Evolutionary conservation across 371 early-diverging fungal species (phyloP).

Genomic region (Apophysomyces variabilis): DNA sequence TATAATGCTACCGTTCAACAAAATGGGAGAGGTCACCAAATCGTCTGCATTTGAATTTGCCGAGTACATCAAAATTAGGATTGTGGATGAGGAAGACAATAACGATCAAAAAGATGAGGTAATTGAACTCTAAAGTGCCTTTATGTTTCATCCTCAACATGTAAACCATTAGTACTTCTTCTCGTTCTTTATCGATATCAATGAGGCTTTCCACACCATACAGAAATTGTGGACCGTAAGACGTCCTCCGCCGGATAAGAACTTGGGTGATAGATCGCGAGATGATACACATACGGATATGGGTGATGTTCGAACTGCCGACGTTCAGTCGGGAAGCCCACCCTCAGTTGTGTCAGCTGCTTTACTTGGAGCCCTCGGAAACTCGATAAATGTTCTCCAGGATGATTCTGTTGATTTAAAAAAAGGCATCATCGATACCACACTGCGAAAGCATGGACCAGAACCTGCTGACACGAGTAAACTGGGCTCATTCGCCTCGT

Average conservation of each 20-base stretch:
- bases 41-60: conserved; percentile 58
- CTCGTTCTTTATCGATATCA: conserved; percentile 61
- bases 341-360: conserved; percentile 22
- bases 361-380: conserved; percentile 16
- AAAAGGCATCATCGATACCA: neutral
- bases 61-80: conserved; percentile 57
- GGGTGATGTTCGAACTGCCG: conserved; percentile 9
- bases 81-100: conserved; percentile 49
- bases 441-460: neutral
- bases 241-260: neutral
- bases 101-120: conserved; percentile 59
- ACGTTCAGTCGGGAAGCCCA: conserved; percentile 13
- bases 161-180: conserved; percentile 60
- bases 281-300: conserved; percentile 14
- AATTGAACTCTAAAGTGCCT: conserved; percentile 9
- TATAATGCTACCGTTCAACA: conserved; percentile 56
- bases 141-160: neutral
- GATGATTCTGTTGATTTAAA: neutral
- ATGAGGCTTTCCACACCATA: conserved; percentile 31
- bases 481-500: neutral
- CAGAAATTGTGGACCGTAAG: conserved; percentile 25
- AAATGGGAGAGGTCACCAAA: conserved; percentile 58
- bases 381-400: neutral
- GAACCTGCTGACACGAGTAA: neutral
- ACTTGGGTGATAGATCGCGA: neutral